These are phyloP conservation scores for Microcyclosporella mali DNA, from an alignment of 2,329 filamentous ascomycete genomes.

Conservation along the genomic window DNA sequence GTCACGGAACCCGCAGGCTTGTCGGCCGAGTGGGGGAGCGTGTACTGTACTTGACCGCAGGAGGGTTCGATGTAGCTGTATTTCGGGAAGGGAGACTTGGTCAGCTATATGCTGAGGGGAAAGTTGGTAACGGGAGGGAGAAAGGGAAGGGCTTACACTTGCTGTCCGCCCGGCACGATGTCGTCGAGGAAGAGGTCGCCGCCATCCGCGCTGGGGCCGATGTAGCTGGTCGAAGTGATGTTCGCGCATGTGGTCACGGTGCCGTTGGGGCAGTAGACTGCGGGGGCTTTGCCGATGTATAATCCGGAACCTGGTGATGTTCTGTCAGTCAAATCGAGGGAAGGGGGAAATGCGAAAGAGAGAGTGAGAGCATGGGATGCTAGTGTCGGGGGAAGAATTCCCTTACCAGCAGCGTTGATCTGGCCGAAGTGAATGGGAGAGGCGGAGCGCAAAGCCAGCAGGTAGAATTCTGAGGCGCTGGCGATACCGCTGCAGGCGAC, in stretches of 20 bases:
- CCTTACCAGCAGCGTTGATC: conserved; percentile 21
- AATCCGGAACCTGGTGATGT: conserved; percentile 11
- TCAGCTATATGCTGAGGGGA: too few relatives aligned
- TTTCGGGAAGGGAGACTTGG: too few relatives aligned
- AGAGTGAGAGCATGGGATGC: too few relatives aligned
- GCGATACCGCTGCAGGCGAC: conserved; percentile 18
- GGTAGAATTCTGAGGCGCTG: conserved; percentile 19
- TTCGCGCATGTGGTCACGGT: conserved; percentile 21
- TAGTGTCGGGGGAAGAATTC: too few relatives aligned
- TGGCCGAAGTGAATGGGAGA: conserved; percentile 24
- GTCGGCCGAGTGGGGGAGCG: conserved; percentile 22
- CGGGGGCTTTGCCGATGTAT: conserved; percentile 26
- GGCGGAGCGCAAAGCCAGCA: conserved; percentile 22
- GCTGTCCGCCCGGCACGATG: conserved; percentile 27
- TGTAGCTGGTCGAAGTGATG: conserved; percentile 17
- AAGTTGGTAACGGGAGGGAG: neutral
- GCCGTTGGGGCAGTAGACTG: conserved; percentile 27
- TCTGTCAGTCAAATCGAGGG: too few relatives aligned
- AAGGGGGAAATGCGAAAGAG: too few relatives aligned
- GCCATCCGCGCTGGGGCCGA: conserved; percentile 6
- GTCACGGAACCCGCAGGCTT: conserved; percentile 23
- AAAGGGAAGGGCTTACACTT: conserved; percentile 20
- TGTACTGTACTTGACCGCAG: conserved; percentile 27
- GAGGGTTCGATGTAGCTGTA: conserved; percentile 26
- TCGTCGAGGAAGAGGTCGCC: conserved; percentile 19